phyloP scores from a whole-genome alignment of 176 grass and related monocot species.

The Lolium rigidum region DNA sequence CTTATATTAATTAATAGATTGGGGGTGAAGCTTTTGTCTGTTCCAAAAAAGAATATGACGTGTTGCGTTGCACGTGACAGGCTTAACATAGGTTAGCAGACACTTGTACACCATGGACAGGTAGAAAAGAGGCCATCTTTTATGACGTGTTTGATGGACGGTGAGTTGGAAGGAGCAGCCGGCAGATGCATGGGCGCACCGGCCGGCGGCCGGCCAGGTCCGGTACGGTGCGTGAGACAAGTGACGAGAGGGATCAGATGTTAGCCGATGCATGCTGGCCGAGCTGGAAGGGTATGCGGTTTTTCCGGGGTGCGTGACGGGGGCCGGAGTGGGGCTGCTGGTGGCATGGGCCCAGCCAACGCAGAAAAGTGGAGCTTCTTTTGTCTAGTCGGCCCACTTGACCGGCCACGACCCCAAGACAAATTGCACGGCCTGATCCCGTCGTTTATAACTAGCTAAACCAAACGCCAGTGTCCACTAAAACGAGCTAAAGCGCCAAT shows the following conservation, averaged over 20 bases:
- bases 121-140: neutral
- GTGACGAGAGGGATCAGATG: no score
- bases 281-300: neutral
- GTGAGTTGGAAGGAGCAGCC: neutral
- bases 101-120: neutral
- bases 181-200: constrained; percentile 13
- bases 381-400: constrained; percentile 1
- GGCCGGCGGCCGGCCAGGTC: neutral
- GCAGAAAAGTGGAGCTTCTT: constrained; percentile 15
- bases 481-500: no score
- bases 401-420: neutral
- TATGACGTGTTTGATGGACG: no score
- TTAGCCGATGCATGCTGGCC: neutral
- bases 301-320: neutral
- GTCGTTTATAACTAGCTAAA: no score
- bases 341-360: neutral
- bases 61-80: no score
- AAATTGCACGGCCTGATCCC: neutral
- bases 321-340: no score
- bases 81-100: neutral
- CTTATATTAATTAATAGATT: no score
- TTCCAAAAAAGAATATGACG: no score
- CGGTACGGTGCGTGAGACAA: neutral
- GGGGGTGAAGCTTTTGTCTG: no score
- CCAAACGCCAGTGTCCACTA: no score